Conservation (phyloP, 192 early-diverging fungal species). For the Bifiguratus adelaidae region DNA sequence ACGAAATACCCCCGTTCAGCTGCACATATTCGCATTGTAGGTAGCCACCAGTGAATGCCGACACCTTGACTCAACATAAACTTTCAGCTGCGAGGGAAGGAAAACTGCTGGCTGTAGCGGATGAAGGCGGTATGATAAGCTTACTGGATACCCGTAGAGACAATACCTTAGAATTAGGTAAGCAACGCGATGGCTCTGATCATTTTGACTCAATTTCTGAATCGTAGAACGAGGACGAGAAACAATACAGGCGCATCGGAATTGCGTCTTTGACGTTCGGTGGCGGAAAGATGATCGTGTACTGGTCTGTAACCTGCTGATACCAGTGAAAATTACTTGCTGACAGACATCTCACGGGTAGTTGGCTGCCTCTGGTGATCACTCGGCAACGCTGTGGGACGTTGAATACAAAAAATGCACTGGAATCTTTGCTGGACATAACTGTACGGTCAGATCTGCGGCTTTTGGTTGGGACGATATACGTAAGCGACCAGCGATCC, state of each 20-base stretch:
- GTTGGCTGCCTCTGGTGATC: constrained; percentile 71
- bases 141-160: constrained; percentile 45
- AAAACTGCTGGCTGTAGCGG: constrained; percentile 49
- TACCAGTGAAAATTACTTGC: neutral
- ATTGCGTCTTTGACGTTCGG: constrained; percentile 72
- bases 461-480: constrained; percentile 43
- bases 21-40: too few species aligned
- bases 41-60: too few species aligned
- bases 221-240: constrained; percentile 11
- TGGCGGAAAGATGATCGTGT: constrained; percentile 62
- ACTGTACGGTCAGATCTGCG: constrained; percentile 58
- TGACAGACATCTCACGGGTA: constrained; percentile 1
- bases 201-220: constrained; percentile 1
- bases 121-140: constrained; percentile 52
- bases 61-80: too few species aligned
- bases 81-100: constrained; percentile 41
- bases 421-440: constrained; percentile 52
- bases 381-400: constrained; percentile 64
- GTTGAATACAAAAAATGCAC: constrained; percentile 44
- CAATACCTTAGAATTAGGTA: constrained; percentile 14
- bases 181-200: neutral
- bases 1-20: too few species aligned
- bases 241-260: constrained; percentile 54
- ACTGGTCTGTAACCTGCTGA: constrained; percentile 29
- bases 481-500: too few species aligned